Conservation (phyloP, 192 early-diverging fungal species). For the Umbelopsis sp. region DNA sequence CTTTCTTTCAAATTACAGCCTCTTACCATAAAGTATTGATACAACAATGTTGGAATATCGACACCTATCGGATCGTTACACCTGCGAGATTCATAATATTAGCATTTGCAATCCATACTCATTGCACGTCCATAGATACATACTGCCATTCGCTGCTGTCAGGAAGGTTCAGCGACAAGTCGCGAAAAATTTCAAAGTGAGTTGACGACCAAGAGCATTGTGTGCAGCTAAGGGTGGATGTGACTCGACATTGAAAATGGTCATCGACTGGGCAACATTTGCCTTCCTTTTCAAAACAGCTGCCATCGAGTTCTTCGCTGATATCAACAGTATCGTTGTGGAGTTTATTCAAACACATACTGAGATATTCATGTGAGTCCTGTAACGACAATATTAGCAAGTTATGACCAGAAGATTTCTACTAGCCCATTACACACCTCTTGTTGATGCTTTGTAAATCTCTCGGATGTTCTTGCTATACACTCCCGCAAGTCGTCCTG, state of each 20-base stretch:
- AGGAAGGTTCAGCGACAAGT: constrained; percentile 13
- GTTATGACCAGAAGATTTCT: too few species aligned
- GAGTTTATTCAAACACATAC: constrained; percentile 17
- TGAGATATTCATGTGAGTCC: constrained; percentile 20
- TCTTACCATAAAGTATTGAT: constrained; percentile 16
- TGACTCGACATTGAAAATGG: constrained; percentile 19
- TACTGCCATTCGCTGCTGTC: constrained; percentile 19
- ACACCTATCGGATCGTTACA: constrained; percentile 12
- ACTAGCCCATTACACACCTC: neutral
- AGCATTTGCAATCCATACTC: too few species aligned
- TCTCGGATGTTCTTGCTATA: neutral
- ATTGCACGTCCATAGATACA: neutral
- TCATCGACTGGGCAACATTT: neutral
- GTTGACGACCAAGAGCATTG: constrained; percentile 3
- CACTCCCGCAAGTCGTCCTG: neutral
- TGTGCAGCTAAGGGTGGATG: constrained; percentile 6
- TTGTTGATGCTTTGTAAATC: constrained; percentile 7
- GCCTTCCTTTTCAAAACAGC: neutral
- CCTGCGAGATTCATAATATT: neutral
- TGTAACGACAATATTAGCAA: neutral
- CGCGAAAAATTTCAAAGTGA: constrained; percentile 20
- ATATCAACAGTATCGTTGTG: neutral
- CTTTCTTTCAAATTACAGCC: neutral
- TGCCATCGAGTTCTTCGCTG: neutral
- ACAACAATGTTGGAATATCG: constrained; percentile 3